Evolutionary conservation across 78 protist species (phyloP), one percentile per base, ranked within the genome.

Genomic region (Paratrimastix pyriformis): DNA sequence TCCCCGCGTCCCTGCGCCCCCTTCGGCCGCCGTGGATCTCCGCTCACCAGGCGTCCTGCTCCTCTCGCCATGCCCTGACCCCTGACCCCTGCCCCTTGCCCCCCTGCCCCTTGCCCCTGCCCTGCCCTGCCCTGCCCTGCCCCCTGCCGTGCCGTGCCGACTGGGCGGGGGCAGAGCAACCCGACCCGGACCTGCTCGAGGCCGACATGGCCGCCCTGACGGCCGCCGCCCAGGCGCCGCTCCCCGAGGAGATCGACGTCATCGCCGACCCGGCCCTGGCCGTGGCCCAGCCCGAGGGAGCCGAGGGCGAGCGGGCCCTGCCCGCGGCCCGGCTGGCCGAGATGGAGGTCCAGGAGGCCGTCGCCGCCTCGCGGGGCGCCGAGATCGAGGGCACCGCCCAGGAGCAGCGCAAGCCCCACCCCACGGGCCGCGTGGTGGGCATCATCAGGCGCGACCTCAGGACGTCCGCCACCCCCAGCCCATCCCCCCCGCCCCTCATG

Each of bases 191-290:
- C n/a, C n/a, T n/a, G n/a, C n/a, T n/a, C n/a, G n/a, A n/a, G n/a
- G n/a, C n/a, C n/a, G n/a, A n/a, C n/a, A n/a, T n/a, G n/a, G n/a
- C n/a, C n/a, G n/a, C n/a, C n/a, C 52, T 80, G 40, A 45, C 60
- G 40, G 73, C 76, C 4, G 35, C 0, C 24, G 42, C 26, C 32
- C 59, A 64, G 58, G 74, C 79, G 80, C 18, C 15, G 32, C 46
- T 26, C 24, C 60, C 43, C 44, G 1, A 13, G 38, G 15, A 62
- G 39, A 62, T 15, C 26, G 24, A 29, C 11, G 18, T 33, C 37
- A 15, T 15, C 21, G 42, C 42, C 18, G 68, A 62, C 11, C 15
- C 29, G 15, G 42, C 29, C 18, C 42, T 62, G 57, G 18, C 21
- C 35, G 57, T 26, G 18, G 57, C 18, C 18, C 35, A 52, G 57